Conservation (phyloP, 768 basidiomycete genomes). For the Amanita phalloides region DNA sequence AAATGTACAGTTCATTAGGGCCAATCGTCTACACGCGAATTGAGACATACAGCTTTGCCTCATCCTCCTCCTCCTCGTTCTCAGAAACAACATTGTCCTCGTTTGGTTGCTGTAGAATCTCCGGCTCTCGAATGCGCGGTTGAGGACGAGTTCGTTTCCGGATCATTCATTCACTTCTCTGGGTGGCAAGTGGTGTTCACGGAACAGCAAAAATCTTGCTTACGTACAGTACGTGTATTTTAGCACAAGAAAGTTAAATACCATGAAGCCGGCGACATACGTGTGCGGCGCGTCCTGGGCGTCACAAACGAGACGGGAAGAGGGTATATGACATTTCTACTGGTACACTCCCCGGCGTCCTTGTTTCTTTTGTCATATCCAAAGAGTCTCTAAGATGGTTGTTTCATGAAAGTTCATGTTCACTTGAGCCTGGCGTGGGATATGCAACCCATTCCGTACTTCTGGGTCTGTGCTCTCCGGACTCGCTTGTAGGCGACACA, state of each 20-base stretch:
- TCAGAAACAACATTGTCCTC: constrained; percentile 23
- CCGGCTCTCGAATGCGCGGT: constrained; percentile 37
- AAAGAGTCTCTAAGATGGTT: neutral
- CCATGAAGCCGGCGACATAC: neutral
- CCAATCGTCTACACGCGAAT: neutral
- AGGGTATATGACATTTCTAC: constrained; percentile 3
- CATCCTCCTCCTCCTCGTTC: constrained; percentile 29
- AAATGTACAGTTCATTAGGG: neutral
- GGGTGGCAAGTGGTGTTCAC: neutral
- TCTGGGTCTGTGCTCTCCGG: constrained; percentile 5
- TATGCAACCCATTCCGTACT: constrained; percentile 25
- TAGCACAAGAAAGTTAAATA: neutral
- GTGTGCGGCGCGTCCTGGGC: neutral
- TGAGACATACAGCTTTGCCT: constrained; percentile 37
- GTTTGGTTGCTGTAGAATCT: constrained; percentile 26
- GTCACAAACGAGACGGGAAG: neutral
- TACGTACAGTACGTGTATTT: neutral
- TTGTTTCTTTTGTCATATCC: neutral
- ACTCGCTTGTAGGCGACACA: constrained; percentile 5
- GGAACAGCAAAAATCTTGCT: neutral
- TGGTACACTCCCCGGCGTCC: constrained; percentile 1
- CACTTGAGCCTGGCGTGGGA: constrained; percentile 38
- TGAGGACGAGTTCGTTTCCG: constrained; percentile 68
- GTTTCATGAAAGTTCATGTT: constrained; percentile 20
- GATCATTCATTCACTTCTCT: constrained; percentile 33